phyloP scores from a whole-genome alignment of 352 stramenopile species.

The Pythium sp. region DNA sequence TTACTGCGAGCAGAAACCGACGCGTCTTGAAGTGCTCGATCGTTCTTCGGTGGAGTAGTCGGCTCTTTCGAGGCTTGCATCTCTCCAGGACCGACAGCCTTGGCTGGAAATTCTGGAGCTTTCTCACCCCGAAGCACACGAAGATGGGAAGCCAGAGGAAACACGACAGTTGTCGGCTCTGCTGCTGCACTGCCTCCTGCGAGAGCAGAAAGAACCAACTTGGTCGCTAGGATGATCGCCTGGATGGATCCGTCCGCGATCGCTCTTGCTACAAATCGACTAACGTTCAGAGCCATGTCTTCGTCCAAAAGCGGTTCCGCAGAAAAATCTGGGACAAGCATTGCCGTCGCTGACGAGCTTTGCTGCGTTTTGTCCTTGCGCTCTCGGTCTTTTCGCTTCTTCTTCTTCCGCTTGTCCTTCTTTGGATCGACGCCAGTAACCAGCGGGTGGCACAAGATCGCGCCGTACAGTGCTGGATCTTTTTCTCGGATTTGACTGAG shows the following conservation, averaged over 20 bases:
- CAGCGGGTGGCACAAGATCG: constrained; percentile 82
- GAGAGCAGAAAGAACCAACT: constrained; percentile 58
- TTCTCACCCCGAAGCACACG: constrained; percentile 71
- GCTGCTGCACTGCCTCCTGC: constrained; percentile 17
- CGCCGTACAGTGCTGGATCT: constrained; percentile 79
- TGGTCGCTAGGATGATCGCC: constrained; percentile 66
- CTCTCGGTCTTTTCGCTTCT: constrained; percentile 82
- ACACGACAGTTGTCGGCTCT: constrained; percentile 22
- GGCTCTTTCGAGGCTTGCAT: constrained; percentile 27
- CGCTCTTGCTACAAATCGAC: constrained; percentile 70
- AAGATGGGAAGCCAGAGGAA: constrained; percentile 67
- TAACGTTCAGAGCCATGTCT: constrained; percentile 64
- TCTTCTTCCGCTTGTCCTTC: constrained; percentile 84
- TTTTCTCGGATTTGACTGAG: constrained; percentile 72
- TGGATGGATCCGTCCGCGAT: constrained; percentile 78
- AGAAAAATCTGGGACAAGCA: constrained; percentile 73
- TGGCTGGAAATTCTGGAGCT: constrained; percentile 41
- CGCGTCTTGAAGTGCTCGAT: constrained; percentile 11
- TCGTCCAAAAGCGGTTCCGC: constrained; percentile 46
- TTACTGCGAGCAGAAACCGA: constrained; percentile 1
- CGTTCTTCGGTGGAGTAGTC: constrained; percentile 29
- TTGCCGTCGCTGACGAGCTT: constrained; percentile 31
- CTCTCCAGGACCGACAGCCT: constrained; percentile 8
- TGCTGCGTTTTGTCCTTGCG: constrained; percentile 62
- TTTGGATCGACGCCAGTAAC: constrained; percentile 73